These are phyloP conservation scores for Diaporthe batatas DNA, from an alignment of 2,329 filamentous ascomycete genomes.

Conservation along the genomic window DNA sequence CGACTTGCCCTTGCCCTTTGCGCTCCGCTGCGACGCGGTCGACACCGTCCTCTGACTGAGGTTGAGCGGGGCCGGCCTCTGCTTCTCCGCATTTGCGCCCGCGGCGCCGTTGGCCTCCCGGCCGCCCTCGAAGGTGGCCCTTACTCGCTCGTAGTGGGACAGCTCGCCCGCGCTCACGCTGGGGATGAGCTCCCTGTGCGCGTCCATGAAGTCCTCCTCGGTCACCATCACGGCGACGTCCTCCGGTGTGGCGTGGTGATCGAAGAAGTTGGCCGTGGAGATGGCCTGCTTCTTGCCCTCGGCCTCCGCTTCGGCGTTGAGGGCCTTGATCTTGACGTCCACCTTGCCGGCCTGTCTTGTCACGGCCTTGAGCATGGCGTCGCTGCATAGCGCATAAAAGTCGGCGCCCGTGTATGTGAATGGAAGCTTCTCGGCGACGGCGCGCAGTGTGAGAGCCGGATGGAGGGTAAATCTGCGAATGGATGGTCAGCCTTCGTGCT, in stretches of 20 bases:
- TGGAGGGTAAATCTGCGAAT: slow-evolving; percentile 81
- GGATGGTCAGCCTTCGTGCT: slow-evolving; percentile 12
- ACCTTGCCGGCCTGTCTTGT: slow-evolving; percentile 88
- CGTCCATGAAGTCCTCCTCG: slow-evolving; percentile 87
- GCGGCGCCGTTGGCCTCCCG: slow-evolving; percentile 58
- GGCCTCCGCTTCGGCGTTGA: slow-evolving; percentile 64
- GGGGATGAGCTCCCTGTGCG: slow-evolving; percentile 88
- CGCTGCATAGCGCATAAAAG: slow-evolving; percentile 95
- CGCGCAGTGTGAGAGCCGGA: slow-evolving; percentile 79
- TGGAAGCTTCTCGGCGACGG: slow-evolving; percentile 82
- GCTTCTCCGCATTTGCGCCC: slow-evolving; percentile 42
- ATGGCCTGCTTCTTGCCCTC: slow-evolving; percentile 62
- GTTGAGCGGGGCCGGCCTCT: slow-evolving; percentile 43
- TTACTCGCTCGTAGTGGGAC: slow-evolving; percentile 88
- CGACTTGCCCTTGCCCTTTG: slow-evolving; percentile 54
- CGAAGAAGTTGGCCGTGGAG: slow-evolving; percentile 94
- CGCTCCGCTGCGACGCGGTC: slow-evolving; percentile 46
- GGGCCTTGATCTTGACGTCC: slow-evolving; percentile 81
- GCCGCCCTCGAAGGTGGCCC: slow-evolving; percentile 83
- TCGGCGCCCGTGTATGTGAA: slow-evolving; percentile 98
- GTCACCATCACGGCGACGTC: slow-evolving; percentile 90
- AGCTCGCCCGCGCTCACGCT: slow-evolving; percentile 94
- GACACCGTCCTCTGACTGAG: slow-evolving; percentile 49
- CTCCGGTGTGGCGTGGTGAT: slow-evolving; percentile 85
- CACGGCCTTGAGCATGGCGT: slow-evolving; percentile 98